phyloP scores from a whole-genome alignment of 257 asterid genomes.

The Capsicum rhomboideum region DNA sequence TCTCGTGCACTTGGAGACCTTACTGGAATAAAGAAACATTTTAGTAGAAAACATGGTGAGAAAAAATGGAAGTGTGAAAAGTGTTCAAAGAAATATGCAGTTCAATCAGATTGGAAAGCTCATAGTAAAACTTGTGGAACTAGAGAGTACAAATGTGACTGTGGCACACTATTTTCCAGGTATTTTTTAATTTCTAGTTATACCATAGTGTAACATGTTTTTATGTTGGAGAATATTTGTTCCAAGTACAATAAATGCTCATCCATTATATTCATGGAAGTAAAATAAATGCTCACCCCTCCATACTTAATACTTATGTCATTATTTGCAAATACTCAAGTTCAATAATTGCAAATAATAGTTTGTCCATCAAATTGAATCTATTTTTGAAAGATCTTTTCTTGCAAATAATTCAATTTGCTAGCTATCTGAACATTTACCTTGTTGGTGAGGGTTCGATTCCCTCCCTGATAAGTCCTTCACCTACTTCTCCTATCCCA shows the following conservation, averaged over 20 bases:
- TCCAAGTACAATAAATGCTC: not conserved
- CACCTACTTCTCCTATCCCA: too few species aligned
- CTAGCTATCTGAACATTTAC: too few species aligned
- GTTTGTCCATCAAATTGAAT: not conserved
- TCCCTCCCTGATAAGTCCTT: too few species aligned
- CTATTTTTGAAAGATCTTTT: not conserved
- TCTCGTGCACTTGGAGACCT: conserved; percentile 83
- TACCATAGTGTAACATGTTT: not conserved
- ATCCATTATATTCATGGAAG: not conserved
- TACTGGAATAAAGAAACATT: conserved; percentile 88
- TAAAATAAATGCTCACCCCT: not conserved
- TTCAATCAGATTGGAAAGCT: conserved; percentile 95
- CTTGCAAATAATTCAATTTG: too few species aligned
- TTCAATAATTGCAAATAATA: not conserved
- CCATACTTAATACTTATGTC: not conserved
- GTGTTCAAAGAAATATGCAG: conserved; percentile 85
- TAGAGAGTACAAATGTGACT: conserved; percentile 94
- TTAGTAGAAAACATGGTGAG: conserved; percentile 87
- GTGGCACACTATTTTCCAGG: conserved; percentile 98
- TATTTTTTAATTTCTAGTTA: conserved; percentile 4
- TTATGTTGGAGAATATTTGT: not conserved
- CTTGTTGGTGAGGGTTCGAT: too few species aligned
- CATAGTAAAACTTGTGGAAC: conserved; percentile 93
- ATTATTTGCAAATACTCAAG: not conserved
- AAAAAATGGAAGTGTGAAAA: conserved; percentile 97